A percentile compares a stretch with the other conserved stretches of the same genome.
Evolutionary conservation across 768 basidiomycete genomes (phyloP).

Genomic region (Clavaria fumosa): DNA sequence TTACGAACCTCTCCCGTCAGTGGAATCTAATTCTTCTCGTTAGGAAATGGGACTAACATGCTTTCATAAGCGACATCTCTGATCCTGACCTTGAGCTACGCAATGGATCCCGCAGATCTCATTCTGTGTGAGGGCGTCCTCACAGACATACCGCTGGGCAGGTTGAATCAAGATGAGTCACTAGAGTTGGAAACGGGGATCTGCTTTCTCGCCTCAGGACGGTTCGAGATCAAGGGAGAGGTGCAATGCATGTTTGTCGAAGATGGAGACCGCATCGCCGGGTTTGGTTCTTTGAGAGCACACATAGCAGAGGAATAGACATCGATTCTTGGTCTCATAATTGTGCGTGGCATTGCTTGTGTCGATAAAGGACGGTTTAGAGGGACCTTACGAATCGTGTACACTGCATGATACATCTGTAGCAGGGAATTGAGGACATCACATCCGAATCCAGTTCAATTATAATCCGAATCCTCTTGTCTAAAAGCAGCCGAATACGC

Average conservation of each 20-base stretch:
- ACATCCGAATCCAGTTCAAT: slow-evolving; percentile 22
- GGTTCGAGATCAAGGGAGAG: slow-evolving; percentile 38
- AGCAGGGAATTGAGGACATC: no score
- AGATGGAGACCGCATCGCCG: slow-evolving; percentile 18
- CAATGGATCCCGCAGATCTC: slow-evolving; percentile 44
- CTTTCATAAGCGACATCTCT: slow-evolving; percentile 30
- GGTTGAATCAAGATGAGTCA: slow-evolving; percentile 39
- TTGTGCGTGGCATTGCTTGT: no score
- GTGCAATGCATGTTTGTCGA: no score
- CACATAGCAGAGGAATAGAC: slow-evolving; percentile 19
- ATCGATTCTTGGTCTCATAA: no score
- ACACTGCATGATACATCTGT: no score
- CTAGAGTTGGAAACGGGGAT: slow-evolving; percentile 38
- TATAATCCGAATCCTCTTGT: slow-evolving; percentile 72
- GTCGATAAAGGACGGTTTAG: no score
- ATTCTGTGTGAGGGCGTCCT: slow-evolving; percentile 56
- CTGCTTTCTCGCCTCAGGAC: slow-evolving; percentile 60
- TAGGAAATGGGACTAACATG: not conserved
- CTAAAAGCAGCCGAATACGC: slow-evolving; percentile 76
- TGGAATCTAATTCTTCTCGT: not conserved
- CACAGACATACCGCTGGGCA: slow-evolving; percentile 46
- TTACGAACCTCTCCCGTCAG: slow-evolving; percentile 54
- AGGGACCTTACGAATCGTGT: no score
- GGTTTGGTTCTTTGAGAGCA: slow-evolving; percentile 28
- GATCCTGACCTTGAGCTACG: slow-evolving; percentile 37